Conservation (phyloP, 2,329 filamentous ascomycete genomes). For the Lasiodiplodia gonubiensis region DNA sequence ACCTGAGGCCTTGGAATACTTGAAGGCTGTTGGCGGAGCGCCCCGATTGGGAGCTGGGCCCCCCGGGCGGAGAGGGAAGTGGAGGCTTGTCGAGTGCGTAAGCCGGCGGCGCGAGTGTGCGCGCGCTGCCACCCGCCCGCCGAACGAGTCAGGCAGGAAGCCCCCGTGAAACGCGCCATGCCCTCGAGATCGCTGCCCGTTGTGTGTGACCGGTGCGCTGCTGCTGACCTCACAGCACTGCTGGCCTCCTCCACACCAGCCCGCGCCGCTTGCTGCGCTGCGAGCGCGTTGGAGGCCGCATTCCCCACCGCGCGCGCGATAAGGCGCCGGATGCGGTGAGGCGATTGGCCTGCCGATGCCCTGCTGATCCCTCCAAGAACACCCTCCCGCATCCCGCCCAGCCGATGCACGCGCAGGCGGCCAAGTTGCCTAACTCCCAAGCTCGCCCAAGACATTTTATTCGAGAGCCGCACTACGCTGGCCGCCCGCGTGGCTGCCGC, state of each 20-base stretch:
- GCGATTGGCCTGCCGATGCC: slow-evolving; percentile 13
- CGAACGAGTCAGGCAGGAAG: neutral
- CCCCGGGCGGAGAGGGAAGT: slow-evolving; percentile 7
- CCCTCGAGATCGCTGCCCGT: slow-evolving; percentile 17
- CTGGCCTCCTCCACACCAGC: neutral
- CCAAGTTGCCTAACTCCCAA: neutral
- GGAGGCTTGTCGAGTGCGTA: slow-evolving; percentile 19
- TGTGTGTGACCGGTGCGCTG: slow-evolving; percentile 20
- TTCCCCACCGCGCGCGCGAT: slow-evolving; percentile 13
- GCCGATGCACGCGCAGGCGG: too few species aligned
- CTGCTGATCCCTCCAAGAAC: neutral
- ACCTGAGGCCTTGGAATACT: slow-evolving; percentile 13
- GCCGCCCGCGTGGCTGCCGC: neutral
- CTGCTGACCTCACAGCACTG: neutral
- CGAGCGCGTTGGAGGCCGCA: neutral
- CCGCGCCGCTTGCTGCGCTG: neutral
- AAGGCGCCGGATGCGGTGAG: slow-evolving; percentile 15
- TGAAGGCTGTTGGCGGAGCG: slow-evolving; percentile 6
- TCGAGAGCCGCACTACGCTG: slow-evolving; percentile 4
- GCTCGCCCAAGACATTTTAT: neutral
- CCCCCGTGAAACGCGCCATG: neutral
- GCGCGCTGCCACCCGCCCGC: neutral
- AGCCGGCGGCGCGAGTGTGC: neutral
- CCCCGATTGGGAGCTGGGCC: slow-evolving; percentile 19
- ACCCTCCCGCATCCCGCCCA: neutral